Base-by-base conservation (phyloP, 192 early-diverging fungal genomes). In the Tieghemiomyces parasiticus region DNA sequence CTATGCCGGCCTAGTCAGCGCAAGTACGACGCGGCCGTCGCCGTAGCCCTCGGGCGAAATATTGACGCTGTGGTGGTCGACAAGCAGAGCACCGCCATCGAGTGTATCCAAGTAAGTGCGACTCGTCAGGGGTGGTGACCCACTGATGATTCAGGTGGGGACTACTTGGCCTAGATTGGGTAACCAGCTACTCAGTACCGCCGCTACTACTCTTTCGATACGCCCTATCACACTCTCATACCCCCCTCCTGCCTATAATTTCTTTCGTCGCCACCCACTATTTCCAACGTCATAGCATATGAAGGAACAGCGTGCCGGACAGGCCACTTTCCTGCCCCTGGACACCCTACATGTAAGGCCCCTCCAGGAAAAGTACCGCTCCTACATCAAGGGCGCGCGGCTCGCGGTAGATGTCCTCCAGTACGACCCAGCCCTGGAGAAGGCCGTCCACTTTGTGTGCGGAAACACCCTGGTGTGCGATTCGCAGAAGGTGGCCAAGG, bases 31-130 rank as follows among this genome's bases (percentile, higher is more conserved):
- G 62, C 78, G 0, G 90, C 91, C 4, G 81, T 94, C 1, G 83
- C 90, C 0, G 87, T 90, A 2, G 85, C 90, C 32, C 72, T 99
- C 10, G 95, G 95, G 4, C 75, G 88, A 31, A 87, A 95, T 61
- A 77, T 95, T 73, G 97, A 99, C 60, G 81, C 97, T 4, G 87
- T 99, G 61, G 85, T 97, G 2, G 95, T 97, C 2, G 95, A 97
- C 61, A 80, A 77, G 45, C 81, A 97, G 70, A 78, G 83, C 66
- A 95, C 85, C 0, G 97, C 92, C 4, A 86, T 95, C 46, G 92
- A 97, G 60, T 99, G 97, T 64, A 97, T 99, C 62, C 79, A 86
- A 62, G 80, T 87, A 62, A 24, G 61, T n/a, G n/a, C n/a, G n/a
- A n/a, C n/a, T n/a, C n/a, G n/a, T n/a, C n/a, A n/a, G n/a, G n/a